phyloP scores from a whole-genome alignment of 164 flowering plant genomes.

The Euptelea pleiosperma region DNA sequence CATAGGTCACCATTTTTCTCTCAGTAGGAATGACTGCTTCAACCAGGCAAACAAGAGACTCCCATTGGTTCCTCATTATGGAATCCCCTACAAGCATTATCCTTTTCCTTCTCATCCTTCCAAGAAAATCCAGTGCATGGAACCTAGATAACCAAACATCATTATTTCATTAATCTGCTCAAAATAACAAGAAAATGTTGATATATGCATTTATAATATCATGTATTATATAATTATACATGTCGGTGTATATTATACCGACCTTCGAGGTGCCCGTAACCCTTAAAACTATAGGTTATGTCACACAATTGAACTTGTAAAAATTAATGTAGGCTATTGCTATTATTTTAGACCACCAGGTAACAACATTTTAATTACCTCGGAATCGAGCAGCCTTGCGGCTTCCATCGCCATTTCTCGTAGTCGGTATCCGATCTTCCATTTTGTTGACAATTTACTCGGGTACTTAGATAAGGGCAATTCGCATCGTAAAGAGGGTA shows the following conservation, averaged over 20 bases:
- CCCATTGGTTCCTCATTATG: conserved; percentile 92
- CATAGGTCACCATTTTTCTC: conserved; percentile 42
- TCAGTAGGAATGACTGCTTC: conserved; percentile 57
- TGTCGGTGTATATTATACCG: no score
- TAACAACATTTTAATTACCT: no score
- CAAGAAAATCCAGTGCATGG: conserved; percentile 75
- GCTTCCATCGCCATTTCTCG: conserved; percentile 82
- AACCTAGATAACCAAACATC: conserved; percentile 59
- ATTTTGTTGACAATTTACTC: conserved; percentile 58
- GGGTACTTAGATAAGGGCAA: conserved; percentile 69
- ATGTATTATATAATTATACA: no score
- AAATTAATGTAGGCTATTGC: no score
- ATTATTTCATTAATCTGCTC: no score
- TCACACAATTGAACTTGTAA: no score
- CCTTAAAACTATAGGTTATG: no score
- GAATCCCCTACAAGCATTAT: conserved; percentile 94
- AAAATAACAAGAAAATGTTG: no score
- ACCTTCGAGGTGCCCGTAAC: no score
- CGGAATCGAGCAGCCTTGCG: conserved; percentile 65
- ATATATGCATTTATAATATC: no score
- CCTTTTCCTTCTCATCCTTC: conserved; percentile 75
- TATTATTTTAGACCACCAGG: no score
- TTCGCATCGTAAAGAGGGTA: conserved; percentile 73
- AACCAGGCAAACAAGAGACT: conserved; percentile 81
- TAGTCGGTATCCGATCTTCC: conserved; percentile 87